phyloP scores from a whole-genome alignment of 2,329 filamentous ascomycete genomes.

The Colletotrichum brevisporum region DNA sequence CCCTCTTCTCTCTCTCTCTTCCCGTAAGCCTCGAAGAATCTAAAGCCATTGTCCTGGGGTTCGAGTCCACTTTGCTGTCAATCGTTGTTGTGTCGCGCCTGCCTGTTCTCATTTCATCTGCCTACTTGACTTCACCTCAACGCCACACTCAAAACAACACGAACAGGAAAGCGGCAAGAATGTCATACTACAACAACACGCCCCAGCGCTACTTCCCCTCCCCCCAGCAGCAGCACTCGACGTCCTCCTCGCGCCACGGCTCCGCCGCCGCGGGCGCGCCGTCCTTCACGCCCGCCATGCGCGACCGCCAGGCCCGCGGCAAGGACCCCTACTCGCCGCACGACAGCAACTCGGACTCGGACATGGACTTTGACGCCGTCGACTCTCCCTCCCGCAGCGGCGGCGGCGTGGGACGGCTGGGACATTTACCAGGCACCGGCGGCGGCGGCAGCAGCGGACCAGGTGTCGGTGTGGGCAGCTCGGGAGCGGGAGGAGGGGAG shows the following conservation, averaged over 20 bases:
- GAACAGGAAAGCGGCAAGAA: too few relatives aligned
- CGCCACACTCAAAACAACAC: background rate
- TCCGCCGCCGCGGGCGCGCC: constrained; percentile 49
- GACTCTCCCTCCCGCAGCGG: constrained; percentile 29
- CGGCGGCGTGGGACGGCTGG: constrained; percentile 20
- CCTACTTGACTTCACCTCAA: background rate
- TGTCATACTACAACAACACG: constrained; percentile 37
- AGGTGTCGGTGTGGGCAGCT: background rate
- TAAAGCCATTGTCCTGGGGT: too few relatives aligned
- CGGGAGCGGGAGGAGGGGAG: constrained; percentile 51
- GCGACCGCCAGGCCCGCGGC: constrained; percentile 71
- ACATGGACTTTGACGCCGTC: constrained; percentile 42
- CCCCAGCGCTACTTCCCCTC: constrained; percentile 35
- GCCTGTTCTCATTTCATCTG: too few relatives aligned
- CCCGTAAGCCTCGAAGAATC: background rate
- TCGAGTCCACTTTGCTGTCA: too few relatives aligned
- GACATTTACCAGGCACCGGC: constrained; percentile 15
- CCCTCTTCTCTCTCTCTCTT: background rate
- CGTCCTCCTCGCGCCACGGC: constrained; percentile 21
- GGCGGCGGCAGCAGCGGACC: background rate
- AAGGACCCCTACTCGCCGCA: constrained; percentile 65
- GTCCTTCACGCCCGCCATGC: constrained; percentile 64
- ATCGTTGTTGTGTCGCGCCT: background rate
- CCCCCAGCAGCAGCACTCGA: constrained; percentile 24
- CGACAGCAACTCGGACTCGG: constrained; percentile 50